Percentiles rank a stretch among this genome's conserved stretches.
phyloP scores from a whole-genome alignment of 2,329 filamentous ascomycete species.

The Lecanicillium sp. region DNA sequence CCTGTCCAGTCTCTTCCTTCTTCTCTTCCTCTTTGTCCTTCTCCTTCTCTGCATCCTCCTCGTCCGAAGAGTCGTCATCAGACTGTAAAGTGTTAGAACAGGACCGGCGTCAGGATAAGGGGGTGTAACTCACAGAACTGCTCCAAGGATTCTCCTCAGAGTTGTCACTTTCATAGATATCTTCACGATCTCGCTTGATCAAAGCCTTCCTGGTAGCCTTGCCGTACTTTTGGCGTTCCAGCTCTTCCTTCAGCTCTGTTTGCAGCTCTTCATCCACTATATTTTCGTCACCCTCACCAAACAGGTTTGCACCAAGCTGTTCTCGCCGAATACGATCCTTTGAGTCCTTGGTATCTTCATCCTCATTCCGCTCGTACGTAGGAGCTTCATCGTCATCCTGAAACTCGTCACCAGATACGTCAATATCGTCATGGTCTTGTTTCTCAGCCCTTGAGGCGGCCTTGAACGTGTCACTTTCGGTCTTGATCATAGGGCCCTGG shows the following conservation, averaged over 20 bases:
- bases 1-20: conserved; percentile 47
- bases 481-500: conserved; percentile 53
- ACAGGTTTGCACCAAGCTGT: conserved; percentile 81
- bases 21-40: conserved; percentile 49
- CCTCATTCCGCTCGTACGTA: conserved; percentile 67
- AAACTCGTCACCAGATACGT: conserved; percentile 66
- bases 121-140: conserved; percentile 24
- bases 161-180: conserved; percentile 71
- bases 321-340: conserved; percentile 68
- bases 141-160: conserved; percentile 36
- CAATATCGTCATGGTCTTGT: conserved; percentile 63
- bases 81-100: conserved; percentile 5
- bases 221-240: conserved; percentile 61
- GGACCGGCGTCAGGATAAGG: neutral
- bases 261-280: conserved; percentile 69
- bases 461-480: conserved; percentile 58
- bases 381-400: conserved; percentile 81
- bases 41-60: conserved; percentile 41
- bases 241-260: conserved; percentile 60
- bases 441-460: conserved; percentile 55
- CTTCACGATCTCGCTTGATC: conserved; percentile 77
- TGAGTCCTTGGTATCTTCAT: conserved; percentile 70
- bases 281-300: conserved; percentile 60
- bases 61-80: conserved; percentile 26
- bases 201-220: conserved; percentile 75